These are phyloP conservation scores for Carex cristatella DNA, from an alignment of 176 grass and related monocot genomes.

Conservation along the genomic window DNA sequence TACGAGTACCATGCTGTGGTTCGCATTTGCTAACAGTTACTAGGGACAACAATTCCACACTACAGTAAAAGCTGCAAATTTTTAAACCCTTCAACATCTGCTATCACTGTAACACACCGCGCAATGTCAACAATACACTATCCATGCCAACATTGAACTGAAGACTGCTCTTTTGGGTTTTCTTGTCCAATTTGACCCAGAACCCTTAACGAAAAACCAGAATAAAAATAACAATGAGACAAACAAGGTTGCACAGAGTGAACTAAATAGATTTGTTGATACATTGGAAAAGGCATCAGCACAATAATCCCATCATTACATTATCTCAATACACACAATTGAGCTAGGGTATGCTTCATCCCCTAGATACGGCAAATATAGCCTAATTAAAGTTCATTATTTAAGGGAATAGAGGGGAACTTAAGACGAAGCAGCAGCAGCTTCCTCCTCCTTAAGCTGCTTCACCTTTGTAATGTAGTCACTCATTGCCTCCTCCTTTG, in stretches of 20 bases:
- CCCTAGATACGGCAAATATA: not conserved
- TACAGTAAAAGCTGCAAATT: not conserved
- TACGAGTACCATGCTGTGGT: not conserved
- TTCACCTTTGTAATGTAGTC: conserved; percentile 88
- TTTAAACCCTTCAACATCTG: not conserved
- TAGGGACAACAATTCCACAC: not conserved
- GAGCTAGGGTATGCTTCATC: not conserved
- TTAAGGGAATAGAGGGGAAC: not conserved
- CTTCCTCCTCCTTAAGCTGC: conserved; percentile 50
- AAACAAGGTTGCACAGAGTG: not conserved
- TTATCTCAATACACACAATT: not conserved
- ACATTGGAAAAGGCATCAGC: not conserved
- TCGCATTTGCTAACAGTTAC: not conserved
- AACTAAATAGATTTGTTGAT: not conserved
- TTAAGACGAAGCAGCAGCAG: conserved; percentile 39
- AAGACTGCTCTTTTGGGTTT: not conserved
- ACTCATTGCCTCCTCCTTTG: conserved; percentile 60
- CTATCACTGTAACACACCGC: not conserved
- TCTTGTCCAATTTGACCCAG: not conserved
- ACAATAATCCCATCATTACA: not conserved
- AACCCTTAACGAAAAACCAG: not conserved
- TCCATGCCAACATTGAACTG: not conserved
- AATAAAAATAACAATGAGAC: not conserved
- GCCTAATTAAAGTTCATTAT: conserved; percentile 14
- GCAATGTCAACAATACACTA: not conserved